Evolutionary conservation across 179 eudicot genomes (phyloP).

Genomic region (Patellifolia procumbens): DNA sequence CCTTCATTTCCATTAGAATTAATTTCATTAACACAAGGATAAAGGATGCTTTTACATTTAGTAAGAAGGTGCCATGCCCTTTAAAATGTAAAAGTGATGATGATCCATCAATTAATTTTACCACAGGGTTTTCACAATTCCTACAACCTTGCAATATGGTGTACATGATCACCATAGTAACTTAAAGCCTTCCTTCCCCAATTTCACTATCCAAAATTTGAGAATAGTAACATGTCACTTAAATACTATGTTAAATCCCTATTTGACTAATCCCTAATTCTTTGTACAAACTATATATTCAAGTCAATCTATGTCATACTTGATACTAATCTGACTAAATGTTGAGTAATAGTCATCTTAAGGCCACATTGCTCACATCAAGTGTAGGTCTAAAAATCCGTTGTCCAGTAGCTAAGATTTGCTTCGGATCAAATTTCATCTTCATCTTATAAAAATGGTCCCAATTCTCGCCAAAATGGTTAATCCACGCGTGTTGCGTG

Average conservation of each 20-base stretch:
- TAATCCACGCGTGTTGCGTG: conserved; percentile 61
- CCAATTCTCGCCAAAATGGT: conserved; percentile 82
- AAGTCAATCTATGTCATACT: conserved; percentile 10
- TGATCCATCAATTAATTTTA: too few species aligned
- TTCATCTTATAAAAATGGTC: conserved; percentile 51
- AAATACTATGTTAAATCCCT: not conserved
- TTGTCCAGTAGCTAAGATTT: conserved; percentile 76
- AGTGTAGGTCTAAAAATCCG: conserved; percentile 54
- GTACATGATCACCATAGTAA: not conserved
- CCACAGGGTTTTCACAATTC: too few species aligned
- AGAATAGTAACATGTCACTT: not conserved
- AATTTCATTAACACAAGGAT: too few species aligned
- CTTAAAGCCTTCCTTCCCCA: not conserved
- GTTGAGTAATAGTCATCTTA: conserved; percentile 19
- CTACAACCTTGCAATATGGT: not conserved
- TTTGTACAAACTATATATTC: conserved; percentile 28
- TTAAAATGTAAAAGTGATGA: too few species aligned
- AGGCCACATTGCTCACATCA: conserved; percentile 3
- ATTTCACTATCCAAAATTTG: conserved; percentile 1
- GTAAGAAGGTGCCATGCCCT: too few species aligned
- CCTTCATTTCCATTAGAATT: too few species aligned
- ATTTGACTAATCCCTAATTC: conserved; percentile 18
- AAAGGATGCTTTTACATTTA: too few species aligned
- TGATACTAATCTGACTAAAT: conserved; percentile 11
- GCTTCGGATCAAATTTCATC: conserved; percentile 65